These are phyloP conservation scores for Lactifluus subvellereus DNA, from an alignment of 768 basidiomycete species.

Conservation along the genomic window DNA sequence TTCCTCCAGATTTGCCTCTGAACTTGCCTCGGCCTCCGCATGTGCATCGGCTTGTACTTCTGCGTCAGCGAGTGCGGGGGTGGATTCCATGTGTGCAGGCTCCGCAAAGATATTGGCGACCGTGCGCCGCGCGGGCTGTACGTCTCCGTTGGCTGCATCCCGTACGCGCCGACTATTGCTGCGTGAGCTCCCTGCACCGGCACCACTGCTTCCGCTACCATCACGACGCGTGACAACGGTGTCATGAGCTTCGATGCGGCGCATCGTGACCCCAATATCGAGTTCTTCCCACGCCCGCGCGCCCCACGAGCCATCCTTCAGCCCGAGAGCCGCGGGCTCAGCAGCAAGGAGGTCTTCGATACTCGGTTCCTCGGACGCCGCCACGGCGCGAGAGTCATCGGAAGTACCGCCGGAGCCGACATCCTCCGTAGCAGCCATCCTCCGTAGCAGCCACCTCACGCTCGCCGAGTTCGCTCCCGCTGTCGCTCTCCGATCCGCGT, in stretches of 20 bases:
- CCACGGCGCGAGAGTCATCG: too few species aligned
- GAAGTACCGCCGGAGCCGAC: background rate
- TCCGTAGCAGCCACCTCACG: background rate
- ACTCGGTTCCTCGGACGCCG: constrained; percentile 28
- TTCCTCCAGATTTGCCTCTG: constrained; percentile 2
- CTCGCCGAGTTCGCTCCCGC: constrained; percentile 7
- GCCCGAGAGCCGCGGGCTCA: constrained; percentile 3
- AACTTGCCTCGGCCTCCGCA: background rate
- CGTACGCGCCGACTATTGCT: constrained; percentile 21
- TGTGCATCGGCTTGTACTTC: background rate
- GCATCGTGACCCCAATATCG: constrained; percentile 32
- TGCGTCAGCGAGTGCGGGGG: background rate
- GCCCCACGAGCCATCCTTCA: constrained; percentile 29
- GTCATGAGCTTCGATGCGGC: constrained; percentile 26
- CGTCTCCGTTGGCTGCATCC: constrained; percentile 20
- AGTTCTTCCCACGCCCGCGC: constrained; percentile 37
- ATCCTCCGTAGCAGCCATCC: background rate
- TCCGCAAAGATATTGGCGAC: constrained; percentile 32
- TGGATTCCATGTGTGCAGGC: background rate
- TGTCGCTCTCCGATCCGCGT: constrained; percentile 13
- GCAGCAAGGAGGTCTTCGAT: constrained; percentile 31
- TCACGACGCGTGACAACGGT: constrained; percentile 9
- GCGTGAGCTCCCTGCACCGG: background rate
- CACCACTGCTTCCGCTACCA: constrained; percentile 23
- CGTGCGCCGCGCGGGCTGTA: constrained; percentile 21